These are phyloP conservation scores for Penicillium sp. DNA, from an alignment of 2,329 filamentous ascomycete genomes.

Conservation along the genomic window DNA sequence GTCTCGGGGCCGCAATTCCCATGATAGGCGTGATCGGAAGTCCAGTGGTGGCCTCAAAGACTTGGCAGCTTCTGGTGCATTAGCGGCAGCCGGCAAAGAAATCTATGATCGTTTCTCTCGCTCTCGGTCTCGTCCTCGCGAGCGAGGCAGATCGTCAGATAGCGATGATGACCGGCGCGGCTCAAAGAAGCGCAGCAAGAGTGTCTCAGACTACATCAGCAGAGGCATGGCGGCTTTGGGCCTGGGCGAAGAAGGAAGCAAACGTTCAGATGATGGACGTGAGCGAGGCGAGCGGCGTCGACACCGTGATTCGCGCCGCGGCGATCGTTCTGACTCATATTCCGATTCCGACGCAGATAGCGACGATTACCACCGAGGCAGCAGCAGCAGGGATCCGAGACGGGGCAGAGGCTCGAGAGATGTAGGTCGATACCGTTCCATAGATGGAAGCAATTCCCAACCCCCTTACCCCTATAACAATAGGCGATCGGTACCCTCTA, in stretches of 20 bases:
- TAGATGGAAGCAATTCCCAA: slow-evolving; percentile 23
- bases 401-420: slow-evolving; percentile 41
- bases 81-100: slow-evolving; percentile 51
- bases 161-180: slow-evolving; percentile 44
- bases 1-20: slow-evolving; percentile 63
- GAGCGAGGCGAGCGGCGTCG: slow-evolving; percentile 17
- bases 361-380: slow-evolving; percentile 32
- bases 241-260: slow-evolving; percentile 33
- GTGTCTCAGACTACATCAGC: slow-evolving; percentile 46
- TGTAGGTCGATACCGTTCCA: slow-evolving; percentile 43
- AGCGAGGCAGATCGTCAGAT: slow-evolving; percentile 17
- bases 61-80: slow-evolving; percentile 43
- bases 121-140: slow-evolving; percentile 45
- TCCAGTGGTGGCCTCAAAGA: slow-evolving; percentile 47
- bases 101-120: slow-evolving; percentile 38
- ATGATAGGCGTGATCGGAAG: slow-evolving; percentile 45
- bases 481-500: slow-evolving; percentile 17
- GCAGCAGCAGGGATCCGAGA: slow-evolving; percentile 32
- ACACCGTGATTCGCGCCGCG: slow-evolving; percentile 32
- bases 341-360: slow-evolving; percentile 34
- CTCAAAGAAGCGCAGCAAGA: slow-evolving; percentile 45
- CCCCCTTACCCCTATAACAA: slow-evolving; percentile 9
- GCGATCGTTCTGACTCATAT: slow-evolving; percentile 43
- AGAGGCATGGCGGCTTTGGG: slow-evolving; percentile 48
- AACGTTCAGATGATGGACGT: slow-evolving; percentile 28